phyloP scores from a whole-genome alignment of 177 flowering plant species.

The Telopea speciosissima region DNA sequence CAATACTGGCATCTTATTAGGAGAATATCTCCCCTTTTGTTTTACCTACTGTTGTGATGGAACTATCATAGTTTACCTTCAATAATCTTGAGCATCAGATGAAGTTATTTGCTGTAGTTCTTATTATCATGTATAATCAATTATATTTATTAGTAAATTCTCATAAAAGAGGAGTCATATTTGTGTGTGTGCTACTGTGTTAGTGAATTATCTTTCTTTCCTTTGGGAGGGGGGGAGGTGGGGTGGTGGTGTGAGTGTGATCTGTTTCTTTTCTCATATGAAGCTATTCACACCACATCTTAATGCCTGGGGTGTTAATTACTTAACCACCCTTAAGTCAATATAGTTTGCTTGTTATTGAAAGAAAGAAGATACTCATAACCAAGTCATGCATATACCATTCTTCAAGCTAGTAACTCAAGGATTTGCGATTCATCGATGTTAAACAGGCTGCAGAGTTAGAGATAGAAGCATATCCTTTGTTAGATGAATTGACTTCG shows the following conservation, averaged over 20 bases:
- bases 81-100: background rate
- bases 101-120: too few species aligned
- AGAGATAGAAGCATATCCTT: slow-evolving; percentile 10
- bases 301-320: too few species aligned
- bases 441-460: slow-evolving; percentile 32
- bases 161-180: too few species aligned
- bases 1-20: background rate
- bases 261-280: background rate
- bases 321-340: too few species aligned
- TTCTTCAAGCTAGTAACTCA: background rate
- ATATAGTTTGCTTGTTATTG: background rate
- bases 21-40: background rate
- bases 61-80: background rate
- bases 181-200: too few species aligned
- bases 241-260: background rate
- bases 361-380: too few species aligned
- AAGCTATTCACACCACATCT: background rate
- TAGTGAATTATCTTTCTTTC: too few species aligned
- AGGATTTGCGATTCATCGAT: background rate
- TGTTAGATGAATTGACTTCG: slow-evolving; percentile 6
- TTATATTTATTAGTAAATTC: too few species aligned
- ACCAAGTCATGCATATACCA: background rate
- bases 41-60: background rate
- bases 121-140: too few species aligned
- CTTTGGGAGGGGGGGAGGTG: too few species aligned